phyloP scores from a whole-genome alignment of 2,329 filamentous ascomycete species.

The Microsporum ferrugineum region DNA sequence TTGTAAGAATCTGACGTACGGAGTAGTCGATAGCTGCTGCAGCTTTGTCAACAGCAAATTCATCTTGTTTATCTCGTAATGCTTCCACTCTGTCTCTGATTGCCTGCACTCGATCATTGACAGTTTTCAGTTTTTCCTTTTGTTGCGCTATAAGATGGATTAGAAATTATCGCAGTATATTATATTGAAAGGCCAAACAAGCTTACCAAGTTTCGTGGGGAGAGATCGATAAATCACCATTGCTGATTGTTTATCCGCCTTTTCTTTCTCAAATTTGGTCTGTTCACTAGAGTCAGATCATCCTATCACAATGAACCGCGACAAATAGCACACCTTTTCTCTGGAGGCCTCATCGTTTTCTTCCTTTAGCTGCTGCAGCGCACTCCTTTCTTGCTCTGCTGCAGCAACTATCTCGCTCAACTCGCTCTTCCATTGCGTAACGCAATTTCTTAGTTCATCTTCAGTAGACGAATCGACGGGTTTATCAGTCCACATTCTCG shows the following conservation, averaged over 20 bases:
- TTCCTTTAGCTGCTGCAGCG: conserved; percentile 17
- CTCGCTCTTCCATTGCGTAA: conserved; percentile 33
- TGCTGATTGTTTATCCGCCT: conserved; percentile 55
- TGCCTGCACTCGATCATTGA: conserved; percentile 31
- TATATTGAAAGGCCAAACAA: conserved; percentile 14
- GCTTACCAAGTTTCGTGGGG: conserved; percentile 58
- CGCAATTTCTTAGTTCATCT: conserved; percentile 43
- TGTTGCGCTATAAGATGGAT: conserved; percentile 29
- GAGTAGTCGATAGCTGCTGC: conserved; percentile 46
- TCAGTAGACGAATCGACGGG: conserved; percentile 55
- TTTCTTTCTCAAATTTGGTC: conserved; percentile 42
- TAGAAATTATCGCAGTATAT: conserved; percentile 15
- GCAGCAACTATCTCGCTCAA: conserved; percentile 26
- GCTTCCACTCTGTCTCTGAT: conserved; percentile 40
- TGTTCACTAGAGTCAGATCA: conserved; percentile 17
- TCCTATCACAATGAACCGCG: background rate
- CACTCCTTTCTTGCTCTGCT: conserved; percentile 22
- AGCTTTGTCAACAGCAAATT: conserved; percentile 46
- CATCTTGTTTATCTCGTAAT: conserved; percentile 46
- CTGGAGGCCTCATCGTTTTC: conserved; percentile 20
- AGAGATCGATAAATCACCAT: conserved; percentile 54
- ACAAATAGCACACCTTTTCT: conserved; percentile 33
- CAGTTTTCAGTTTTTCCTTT: conserved; percentile 36
- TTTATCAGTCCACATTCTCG: conserved; percentile 64
- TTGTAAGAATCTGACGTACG: conserved; percentile 28